These are phyloP conservation scores for Rhizophagus clarus DNA, from an alignment of 192 early-diverging fungal species.

Conservation along the genomic window DNA sequence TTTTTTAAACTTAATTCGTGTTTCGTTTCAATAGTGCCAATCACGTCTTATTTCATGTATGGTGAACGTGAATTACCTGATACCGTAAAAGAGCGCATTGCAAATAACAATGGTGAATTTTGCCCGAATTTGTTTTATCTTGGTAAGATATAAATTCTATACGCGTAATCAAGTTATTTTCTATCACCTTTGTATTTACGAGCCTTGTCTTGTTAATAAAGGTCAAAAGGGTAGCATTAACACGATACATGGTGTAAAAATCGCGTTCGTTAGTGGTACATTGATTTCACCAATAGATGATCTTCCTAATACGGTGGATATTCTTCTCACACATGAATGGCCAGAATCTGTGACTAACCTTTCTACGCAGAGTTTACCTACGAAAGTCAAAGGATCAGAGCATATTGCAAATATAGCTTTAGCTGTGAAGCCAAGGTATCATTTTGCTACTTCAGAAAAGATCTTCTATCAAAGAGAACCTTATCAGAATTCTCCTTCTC, in stretches of 20 bases:
- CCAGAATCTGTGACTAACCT: conserved; percentile 41
- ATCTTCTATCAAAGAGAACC: conserved; percentile 86
- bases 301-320: conserved; percentile 59
- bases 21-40: conserved; percentile 52
- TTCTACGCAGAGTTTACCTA: background rate
- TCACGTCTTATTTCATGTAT: conserved; percentile 74
- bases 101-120: conserved; percentile 66
- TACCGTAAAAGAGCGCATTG: conserved; percentile 52
- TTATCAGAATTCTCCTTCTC: conserved; percentile 60
- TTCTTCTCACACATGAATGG: conserved; percentile 86
- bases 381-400: conserved; percentile 7
- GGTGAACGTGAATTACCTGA: conserved; percentile 67
- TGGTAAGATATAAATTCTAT: conserved; percentile 41
- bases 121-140: conserved; percentile 76
- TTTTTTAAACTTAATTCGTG: background rate
- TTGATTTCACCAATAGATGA: conserved; percentile 36
- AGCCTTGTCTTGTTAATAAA: background rate
- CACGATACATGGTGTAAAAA: conserved; percentile 61
- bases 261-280: conserved; percentile 62
- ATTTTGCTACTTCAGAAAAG: conserved; percentile 73
- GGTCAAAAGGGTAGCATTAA: conserved; percentile 48
- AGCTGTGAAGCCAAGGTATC: conserved; percentile 80
- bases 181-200: background rate
- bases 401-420: conserved; percentile 50
- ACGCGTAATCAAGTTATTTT: background rate